Evolutionary conservation across 129 eudicot genomes (phyloP).

Genomic region (Helianthus annuus): HanXRQr2.0-SUNRISE NC_035449.2:60439645-60440144

Average conservation of each 20-base stretch:
- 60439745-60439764: neutral
- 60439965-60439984: neutral
- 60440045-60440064: slow-evolving; percentile 14
- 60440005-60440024: neutral
- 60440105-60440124: slow-evolving; percentile 11
- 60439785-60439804: neutral
- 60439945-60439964: slow-evolving; percentile 8
- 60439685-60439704: neutral
- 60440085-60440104: slow-evolving; percentile 6
- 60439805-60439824: slow-evolving; percentile 4
- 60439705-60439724: neutral
- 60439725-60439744: neutral
- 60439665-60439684: neutral
- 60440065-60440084: slow-evolving; percentile 14
- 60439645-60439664: neutral
- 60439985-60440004: neutral
- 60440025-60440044: slow-evolving; percentile 2
- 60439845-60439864: slow-evolving; percentile 14
- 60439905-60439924: slow-evolving; percentile 14
- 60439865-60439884: slow-evolving; percentile 19
- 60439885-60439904: slow-evolving; percentile 5
- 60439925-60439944: neutral
- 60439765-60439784: neutral
- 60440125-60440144: slow-evolving; percentile 1
- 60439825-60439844: neutral